Evolutionary conservation across 208 protist species (phyloP).

Genomic region (Borovskyia barvae): DNA sequence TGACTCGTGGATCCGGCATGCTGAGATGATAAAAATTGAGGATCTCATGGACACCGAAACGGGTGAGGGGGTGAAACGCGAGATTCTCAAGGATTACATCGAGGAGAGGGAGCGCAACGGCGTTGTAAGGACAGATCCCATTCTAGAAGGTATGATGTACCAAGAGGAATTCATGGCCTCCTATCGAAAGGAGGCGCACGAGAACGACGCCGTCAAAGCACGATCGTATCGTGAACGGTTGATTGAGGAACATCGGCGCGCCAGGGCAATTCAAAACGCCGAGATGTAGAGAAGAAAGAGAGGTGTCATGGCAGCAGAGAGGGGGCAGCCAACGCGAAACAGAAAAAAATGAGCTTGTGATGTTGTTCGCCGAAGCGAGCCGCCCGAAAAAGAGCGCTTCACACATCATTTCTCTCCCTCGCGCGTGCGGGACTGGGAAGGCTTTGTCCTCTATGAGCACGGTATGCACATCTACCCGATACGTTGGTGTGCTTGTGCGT

Average conservation of each 20-base stretch:
- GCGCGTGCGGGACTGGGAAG: no score
- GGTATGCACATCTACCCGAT: no score
- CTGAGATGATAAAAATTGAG: slow-evolving; percentile 69
- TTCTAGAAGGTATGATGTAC: slow-evolving; percentile 79
- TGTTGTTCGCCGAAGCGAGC: no score
- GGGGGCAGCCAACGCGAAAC: no score
- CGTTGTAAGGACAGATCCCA: slow-evolving; percentile 37
- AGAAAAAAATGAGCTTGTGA: no score
- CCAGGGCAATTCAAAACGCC: slow-evolving; percentile 20
- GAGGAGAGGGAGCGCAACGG: slow-evolving; percentile 29
- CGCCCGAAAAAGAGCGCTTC: no score
- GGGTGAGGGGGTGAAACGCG: slow-evolving; percentile 62
- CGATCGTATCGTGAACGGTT: slow-evolving; percentile 46
- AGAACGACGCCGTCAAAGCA: slow-evolving; percentile 43
- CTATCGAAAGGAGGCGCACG: slow-evolving; percentile 47
- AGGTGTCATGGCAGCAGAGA: no score
- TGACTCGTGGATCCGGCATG: slow-evolving; percentile 80
- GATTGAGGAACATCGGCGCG: slow-evolving; percentile 44
- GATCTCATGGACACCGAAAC: slow-evolving; percentile 56
- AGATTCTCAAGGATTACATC: slow-evolving; percentile 71
- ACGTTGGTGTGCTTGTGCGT: no score
- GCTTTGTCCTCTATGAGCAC: no score
- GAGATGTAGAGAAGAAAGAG: slow-evolving; percentile 3
- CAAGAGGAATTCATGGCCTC: slow-evolving; percentile 80
- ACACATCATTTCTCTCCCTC: no score